Base-by-base conservation (phyloP, 116 monocot species). In the Phalaenopsis hybrid region DNA sequence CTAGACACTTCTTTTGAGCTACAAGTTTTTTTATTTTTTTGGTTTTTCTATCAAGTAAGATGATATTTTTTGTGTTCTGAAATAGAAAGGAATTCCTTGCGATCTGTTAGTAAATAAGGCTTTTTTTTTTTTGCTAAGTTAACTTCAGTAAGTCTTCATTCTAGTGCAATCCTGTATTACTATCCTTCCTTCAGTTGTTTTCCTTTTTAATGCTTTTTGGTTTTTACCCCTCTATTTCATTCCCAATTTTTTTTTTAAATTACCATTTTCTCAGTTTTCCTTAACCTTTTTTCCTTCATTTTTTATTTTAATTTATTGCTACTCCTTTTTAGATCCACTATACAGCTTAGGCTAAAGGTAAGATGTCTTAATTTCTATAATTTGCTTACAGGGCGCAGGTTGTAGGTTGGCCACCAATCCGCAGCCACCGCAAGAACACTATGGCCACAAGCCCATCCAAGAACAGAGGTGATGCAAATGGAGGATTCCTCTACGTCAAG, bases 371-470 rank as follows among this genome's bases (percentile, higher is more conserved):
- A 59, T 15, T 15, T 18, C 4, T 4, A 59, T 15, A 59, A 18
- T 13, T 4, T n/a, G n/a, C n/a, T 5, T 59, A 5, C 13, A 59
- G 37, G 81, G 57, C 37, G 2, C 81, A 81, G 43, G 81, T 81
- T 3, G 81, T 81, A 6, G 81, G 81, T 57, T 81, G 81, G 81
- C 81, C 81, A 57, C 81, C 81, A 75, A 81, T 81, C 55, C 81
- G 75, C n/a, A 81, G 70, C 57, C 74, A 74, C 58, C 57, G 81
- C 2, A 74, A 75, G 75, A 81, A 81, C 51, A 75, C 31, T 18
- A 81, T 81, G 81, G 74, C 81, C 20, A 75, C 75, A 41, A 81
- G 41, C 43, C 70, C 13, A 13, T 68, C 25, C 2, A 48, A 44
- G 46, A 76, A 18, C 76, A 81, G 75, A 58, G 75, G 74, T 1